Base-by-base conservation (phyloP, 345 rosid species). In the Capsella bursapastoris region DNA sequence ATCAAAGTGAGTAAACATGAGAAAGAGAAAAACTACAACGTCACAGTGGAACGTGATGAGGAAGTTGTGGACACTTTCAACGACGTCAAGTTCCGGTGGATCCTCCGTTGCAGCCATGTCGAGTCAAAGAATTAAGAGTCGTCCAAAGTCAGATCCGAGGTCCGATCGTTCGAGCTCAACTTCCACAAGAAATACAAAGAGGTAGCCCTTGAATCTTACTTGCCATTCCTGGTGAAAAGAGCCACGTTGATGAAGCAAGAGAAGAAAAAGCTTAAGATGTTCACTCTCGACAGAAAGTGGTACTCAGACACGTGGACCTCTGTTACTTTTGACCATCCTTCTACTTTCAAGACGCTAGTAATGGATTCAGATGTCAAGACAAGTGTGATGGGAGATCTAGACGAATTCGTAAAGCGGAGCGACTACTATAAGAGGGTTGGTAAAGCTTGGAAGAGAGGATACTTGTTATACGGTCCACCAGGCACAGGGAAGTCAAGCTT, bases 381-480 rank as follows among this genome's bases (percentile, higher is more conserved):
- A 10, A 80, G 8, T 22, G 83, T 91, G 44, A 22, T 88, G 66
- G 70, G 84, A 14, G 97, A 91, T 63, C 80, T 91, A 7, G 85
- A 83, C 34, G 78, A 85, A 73, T 91, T 88, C 38, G 80, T 85
- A 51, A 65, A 67, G 77, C 80, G 97, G 50, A 87, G 47, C 15
- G 87, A 86, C 22, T 87, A 64, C 32, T 91, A 91, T 32, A 80
- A 68, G 69, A 85, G 82, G 41, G 90, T 89, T 0, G 95, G 97
- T 10, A 87, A 85, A 80, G 91, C 93, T 37, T 89, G 93, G 95
- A 91, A 91, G 74, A 84, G 96, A 76, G 96, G 93, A 13, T 89
- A 91, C 66, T 80, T 89, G 77, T 71, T 87, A 63, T 84, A 89
- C 40, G 92, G 92, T 1, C 91, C 97, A 2, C 90, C 92, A 0